Base-by-base conservation (phyloP, 202 grass and related monocot species). In the Setaria italica region DNA sequence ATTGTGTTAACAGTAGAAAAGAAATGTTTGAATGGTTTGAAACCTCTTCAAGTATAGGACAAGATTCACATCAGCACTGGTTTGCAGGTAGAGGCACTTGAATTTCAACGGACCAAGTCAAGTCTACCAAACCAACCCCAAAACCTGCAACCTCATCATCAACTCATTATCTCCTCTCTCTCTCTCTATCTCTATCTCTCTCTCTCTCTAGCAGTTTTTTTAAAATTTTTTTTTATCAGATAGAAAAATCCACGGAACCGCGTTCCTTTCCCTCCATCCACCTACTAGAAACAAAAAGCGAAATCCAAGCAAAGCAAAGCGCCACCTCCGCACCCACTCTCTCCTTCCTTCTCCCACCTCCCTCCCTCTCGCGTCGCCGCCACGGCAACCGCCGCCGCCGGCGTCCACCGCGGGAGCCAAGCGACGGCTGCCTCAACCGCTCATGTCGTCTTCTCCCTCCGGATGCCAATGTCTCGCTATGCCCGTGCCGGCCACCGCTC, bases 401-500 rank as follows among this genome's bases (percentile, higher is more conserved):
- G 5, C 69, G 53, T 7, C 14, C 76, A 63, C 41, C 59, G 76
- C 37, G 9, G 21, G 50, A 88, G 68, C 30, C 6, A 77, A 81
- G 59, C 43, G 67, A 70, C 47, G 74, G 72, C 58, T 76, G 65
- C 42, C 80, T 71, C 80, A 43, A 55, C 68, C 67, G 80, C 73
- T 72, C 88, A 90, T 87, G 84, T 88, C 91, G 73, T 60, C 86
- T 87, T 72, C 76, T 62, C 49, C 77, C 33, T 87, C 71, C 66
- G 77, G 81, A 74, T 80, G 85, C 74, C 78, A 86, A 87, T 92
- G 85, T 80, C 77, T 80, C 79, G 82, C 82, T 72, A 94, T 89
- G 74, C 6, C 62, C 76, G 15, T 5, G 50, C 34, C 35, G 9
- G 20, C 65, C 29, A 72, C 64, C 16, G 14, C 78, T 35, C 1